Conservation (phyloP, 768 basidiomycete species). For the Floccularia luteovirens region DNA sequence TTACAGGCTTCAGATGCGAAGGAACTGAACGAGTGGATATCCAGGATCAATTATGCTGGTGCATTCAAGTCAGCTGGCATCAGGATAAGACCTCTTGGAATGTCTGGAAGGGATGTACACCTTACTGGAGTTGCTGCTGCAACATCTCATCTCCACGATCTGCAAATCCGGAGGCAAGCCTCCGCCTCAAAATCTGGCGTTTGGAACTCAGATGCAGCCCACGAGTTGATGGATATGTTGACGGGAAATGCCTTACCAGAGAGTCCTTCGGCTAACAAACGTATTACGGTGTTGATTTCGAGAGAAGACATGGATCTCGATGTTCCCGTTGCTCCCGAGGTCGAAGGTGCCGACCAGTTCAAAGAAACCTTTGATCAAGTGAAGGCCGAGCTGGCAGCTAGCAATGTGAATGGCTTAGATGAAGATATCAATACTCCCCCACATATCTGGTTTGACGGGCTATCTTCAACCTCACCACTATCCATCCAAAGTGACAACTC, state of each 20-base stretch:
- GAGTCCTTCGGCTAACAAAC: too few relatives aligned
- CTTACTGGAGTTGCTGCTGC: slow-evolving; percentile 84
- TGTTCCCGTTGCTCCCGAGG: slow-evolving; percentile 41
- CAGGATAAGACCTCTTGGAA: slow-evolving; percentile 66
- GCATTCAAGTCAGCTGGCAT: slow-evolving; percentile 83
- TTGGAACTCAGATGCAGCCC: slow-evolving; percentile 38
- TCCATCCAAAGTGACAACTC: slow-evolving; percentile 18
- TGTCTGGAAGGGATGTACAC: slow-evolving; percentile 64
- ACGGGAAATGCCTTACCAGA: slow-evolving; percentile 18
- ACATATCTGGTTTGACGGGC: not conserved
- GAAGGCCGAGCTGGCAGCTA: slow-evolving; percentile 74
- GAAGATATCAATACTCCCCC: not conserved
- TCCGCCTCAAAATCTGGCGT: slow-evolving; percentile 17
- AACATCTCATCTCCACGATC: slow-evolving; percentile 70
- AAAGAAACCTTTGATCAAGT: slow-evolving; percentile 83
- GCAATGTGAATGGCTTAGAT: slow-evolving; percentile 5
- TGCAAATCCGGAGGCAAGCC: slow-evolving; percentile 26
- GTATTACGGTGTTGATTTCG: slow-evolving; percentile 14
- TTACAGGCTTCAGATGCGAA: slow-evolving; percentile 62
- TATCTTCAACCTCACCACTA: slow-evolving; percentile 5
- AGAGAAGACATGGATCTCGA: slow-evolving; percentile 30
- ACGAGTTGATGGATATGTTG: slow-evolving; percentile 33
- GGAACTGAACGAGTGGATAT: slow-evolving; percentile 88
- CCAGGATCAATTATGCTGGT: slow-evolving; percentile 89
- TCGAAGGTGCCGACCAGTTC: slow-evolving; percentile 59